A percentile compares a stretch with the other conserved stretches of the same genome.
phyloP scores from a whole-genome alignment of 306 rosid genomes.

The Heteromeles arbutifolia region DNA sequence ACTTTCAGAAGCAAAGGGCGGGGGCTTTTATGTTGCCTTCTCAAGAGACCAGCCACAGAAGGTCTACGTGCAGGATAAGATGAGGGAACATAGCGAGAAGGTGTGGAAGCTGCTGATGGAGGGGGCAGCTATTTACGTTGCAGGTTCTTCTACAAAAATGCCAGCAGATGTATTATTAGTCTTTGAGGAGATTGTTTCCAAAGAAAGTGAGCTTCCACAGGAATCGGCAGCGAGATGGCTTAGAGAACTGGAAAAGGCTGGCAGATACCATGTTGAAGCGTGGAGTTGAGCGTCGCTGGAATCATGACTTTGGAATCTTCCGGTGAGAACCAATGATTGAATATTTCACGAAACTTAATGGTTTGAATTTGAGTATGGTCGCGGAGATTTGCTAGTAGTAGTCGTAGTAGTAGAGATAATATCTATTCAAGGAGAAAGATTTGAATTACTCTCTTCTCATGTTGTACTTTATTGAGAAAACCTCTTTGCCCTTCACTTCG shows the following conservation, averaged over 20 bases:
- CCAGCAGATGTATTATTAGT: slow-evolving; percentile 75
- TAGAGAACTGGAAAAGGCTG: slow-evolving; percentile 58
- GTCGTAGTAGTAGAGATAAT: too few relatives aligned
- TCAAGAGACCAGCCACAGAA: slow-evolving; percentile 78
- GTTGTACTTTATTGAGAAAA: too few relatives aligned
- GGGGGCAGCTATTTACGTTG: slow-evolving; percentile 79
- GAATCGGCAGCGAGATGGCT: slow-evolving; percentile 74
- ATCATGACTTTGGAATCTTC: slow-evolving; percentile 11
- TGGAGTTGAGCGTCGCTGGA: slow-evolving; percentile 46
- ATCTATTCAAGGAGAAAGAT: too few relatives aligned
- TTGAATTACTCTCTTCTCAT: too few relatives aligned
- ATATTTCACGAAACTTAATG: too few relatives aligned
- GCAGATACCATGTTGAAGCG: slow-evolving; percentile 74
- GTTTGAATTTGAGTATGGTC: too few relatives aligned
- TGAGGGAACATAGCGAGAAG: slow-evolving; percentile 56
- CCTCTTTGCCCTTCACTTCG: too few relatives aligned
- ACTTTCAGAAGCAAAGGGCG: slow-evolving; percentile 72
- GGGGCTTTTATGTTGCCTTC: slow-evolving; percentile 83
- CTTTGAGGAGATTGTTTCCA: slow-evolving; percentile 62
- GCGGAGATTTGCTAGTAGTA: too few relatives aligned
- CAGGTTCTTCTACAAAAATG: slow-evolving; percentile 94
- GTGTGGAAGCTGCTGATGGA: slow-evolving; percentile 61
- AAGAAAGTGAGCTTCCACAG: slow-evolving; percentile 51
- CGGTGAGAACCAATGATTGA: too few relatives aligned
- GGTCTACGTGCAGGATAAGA: slow-evolving; percentile 89